Evolutionary conservation across 257 asterid genomes (phyloP).

Genomic region (Solanum corneliomulleri): DNA sequence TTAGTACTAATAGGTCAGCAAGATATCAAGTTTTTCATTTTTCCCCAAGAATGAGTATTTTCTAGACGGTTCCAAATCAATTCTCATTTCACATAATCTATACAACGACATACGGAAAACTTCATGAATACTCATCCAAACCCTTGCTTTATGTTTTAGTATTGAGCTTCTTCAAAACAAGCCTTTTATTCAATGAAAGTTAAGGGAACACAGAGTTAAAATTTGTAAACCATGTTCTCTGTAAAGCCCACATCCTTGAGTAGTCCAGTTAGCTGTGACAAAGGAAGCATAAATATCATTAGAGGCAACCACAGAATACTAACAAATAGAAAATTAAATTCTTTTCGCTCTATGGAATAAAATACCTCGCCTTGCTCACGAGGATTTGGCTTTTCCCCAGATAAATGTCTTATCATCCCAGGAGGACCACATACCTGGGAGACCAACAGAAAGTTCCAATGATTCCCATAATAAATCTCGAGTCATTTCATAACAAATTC

Average conservation of each 20-base stretch:
- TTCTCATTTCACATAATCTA: background rate
- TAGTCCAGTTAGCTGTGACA: conserved; percentile 58
- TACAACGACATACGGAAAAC: background rate
- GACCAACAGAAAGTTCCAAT: conserved; percentile 3
- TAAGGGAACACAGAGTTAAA: conserved; percentile 13
- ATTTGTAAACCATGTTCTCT: conserved; percentile 82
- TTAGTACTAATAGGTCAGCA: background rate
- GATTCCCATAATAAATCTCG: background rate
- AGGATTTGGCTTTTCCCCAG: conserved; percentile 84
- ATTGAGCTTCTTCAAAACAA: background rate
- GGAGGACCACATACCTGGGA: conserved; percentile 96
- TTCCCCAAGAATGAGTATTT: background rate
- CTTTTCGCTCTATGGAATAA: background rate
- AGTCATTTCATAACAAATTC: background rate
- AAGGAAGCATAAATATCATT: background rate
- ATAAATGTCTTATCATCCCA: conserved; percentile 82
- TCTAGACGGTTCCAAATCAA: background rate
- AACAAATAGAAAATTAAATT: background rate
- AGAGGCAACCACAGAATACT: background rate
- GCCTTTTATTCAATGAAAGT: background rate
- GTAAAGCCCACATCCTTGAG: conserved; percentile 76
- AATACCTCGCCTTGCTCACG: conserved; percentile 87
- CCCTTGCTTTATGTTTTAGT: background rate
- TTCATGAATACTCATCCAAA: background rate
- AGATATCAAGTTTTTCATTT: background rate